Conservation (phyloP, 768 basidiomycete genomes). For the Plicaturopsis crispa region DNA sequence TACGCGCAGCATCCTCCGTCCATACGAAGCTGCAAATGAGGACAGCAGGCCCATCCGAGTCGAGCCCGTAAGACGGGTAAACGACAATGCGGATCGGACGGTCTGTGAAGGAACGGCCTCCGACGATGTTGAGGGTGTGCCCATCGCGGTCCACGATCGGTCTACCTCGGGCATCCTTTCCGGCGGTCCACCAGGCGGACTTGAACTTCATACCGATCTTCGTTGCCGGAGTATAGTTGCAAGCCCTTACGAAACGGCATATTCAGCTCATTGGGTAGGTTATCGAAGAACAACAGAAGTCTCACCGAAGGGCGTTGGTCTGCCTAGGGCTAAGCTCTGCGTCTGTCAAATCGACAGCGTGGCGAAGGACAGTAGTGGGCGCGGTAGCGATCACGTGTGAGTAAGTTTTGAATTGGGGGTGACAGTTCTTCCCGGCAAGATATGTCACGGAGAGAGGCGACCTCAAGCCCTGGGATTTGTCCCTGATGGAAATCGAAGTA, state of each 20-base stretch:
- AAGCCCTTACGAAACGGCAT: too few relatives aligned
- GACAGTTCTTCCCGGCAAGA: constrained; percentile 1
- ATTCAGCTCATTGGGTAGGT: too few relatives aligned
- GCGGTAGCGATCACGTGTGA: constrained; percentile 35
- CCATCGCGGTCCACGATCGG: too few relatives aligned
- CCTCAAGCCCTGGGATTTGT: not conserved
- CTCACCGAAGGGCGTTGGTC: constrained; percentile 24
- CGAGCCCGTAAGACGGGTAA: constrained; percentile 33
- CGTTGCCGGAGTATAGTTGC: constrained; percentile 24
- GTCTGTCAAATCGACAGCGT: constrained; percentile 21
- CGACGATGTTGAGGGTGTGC: constrained; percentile 21
- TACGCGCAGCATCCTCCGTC: constrained; percentile 29
- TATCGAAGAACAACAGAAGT: too few relatives aligned
- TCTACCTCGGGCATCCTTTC: too few relatives aligned
- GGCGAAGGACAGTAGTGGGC: constrained; percentile 27
- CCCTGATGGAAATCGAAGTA: constrained; percentile 9
- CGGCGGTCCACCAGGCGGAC: constrained; percentile 29
- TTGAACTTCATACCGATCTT: constrained; percentile 30
- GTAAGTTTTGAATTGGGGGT: constrained; percentile 16
- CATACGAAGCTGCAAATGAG: constrained; percentile 35
- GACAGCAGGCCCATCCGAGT: constrained; percentile 13
- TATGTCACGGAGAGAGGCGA: constrained; percentile 4
- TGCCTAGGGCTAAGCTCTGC: constrained; percentile 20
- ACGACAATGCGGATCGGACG: constrained; percentile 31
- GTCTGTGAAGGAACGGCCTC: constrained; percentile 36